phyloP scores from a whole-genome alignment of 179 eudicot species.

The Beta corolliflora region DNA sequence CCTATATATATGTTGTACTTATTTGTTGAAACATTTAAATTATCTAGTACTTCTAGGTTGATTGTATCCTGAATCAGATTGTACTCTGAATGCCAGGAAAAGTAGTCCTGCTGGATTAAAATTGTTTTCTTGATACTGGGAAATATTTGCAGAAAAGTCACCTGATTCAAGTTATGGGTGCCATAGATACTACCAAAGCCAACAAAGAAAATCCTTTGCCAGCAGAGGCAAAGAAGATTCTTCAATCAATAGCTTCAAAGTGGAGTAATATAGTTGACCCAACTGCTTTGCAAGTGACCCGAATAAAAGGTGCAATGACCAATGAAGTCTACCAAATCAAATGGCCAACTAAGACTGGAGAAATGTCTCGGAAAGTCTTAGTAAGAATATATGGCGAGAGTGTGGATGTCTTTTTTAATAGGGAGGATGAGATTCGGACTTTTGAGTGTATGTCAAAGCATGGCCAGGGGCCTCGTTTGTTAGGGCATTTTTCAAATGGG shows the following conservation, averaged over 20 bases:
- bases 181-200: constrained; percentile 21
- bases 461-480: constrained; percentile 78
- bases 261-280: constrained; percentile 64
- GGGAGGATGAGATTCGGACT: constrained; percentile 74
- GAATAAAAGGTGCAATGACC: constrained; percentile 87
- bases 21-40: background rate
- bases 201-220: constrained; percentile 45
- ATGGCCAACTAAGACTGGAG: constrained; percentile 58
- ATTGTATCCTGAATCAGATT: background rate
- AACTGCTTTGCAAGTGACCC: constrained; percentile 59
- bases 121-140: constrained; percentile 16
- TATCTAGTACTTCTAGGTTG: background rate
- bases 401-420: constrained; percentile 74
- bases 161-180: constrained; percentile 33
- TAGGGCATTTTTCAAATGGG: constrained; percentile 74
- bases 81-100: background rate
- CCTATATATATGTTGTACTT: background rate
- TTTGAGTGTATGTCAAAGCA: constrained; percentile 83
- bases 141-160: constrained; percentile 17
- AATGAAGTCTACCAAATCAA: constrained; percentile 87
- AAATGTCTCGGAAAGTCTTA: constrained; percentile 61
- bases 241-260: constrained; percentile 58
- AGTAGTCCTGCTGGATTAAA: background rate
- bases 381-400: constrained; percentile 87
- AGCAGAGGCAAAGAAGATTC: constrained; percentile 56